Evolutionary conservation across 495 filamentous ascomycete species (phyloP), one percentile per base, ranked within the genome.

Genomic region (Neurospora hispaniola): DNA sequence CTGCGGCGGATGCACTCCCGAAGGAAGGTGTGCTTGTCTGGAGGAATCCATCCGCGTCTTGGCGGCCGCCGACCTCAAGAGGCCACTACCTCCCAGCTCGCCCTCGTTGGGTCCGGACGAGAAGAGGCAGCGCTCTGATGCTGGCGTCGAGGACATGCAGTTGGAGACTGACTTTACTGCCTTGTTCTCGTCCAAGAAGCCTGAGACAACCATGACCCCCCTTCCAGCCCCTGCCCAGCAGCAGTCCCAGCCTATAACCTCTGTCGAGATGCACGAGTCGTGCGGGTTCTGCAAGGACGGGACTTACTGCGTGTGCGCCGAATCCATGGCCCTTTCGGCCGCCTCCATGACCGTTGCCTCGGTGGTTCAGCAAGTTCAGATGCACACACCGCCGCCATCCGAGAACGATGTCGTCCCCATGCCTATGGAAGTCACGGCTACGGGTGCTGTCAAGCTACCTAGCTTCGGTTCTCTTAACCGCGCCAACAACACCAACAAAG

Each of bases 241-340:
- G 8, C 62, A 70, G 41, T 35, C 16, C 3, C 75, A 78, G 20
- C 71, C 78, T 31, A 75, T 82, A 72, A 39, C 71, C 6, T 73
- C 79, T 14, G 69, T 82, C 18, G 78, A 81, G 46, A 77, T 77
- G 6, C 76, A 79, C 66, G 93, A 96, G 69, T 87, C 90, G 11
- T 97, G 93, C 76, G 93, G 93, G n/a, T 96, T 96, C 83, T 97
- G 93, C 80, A 86, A 89, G 75, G 92, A 94, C 70, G 92, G 92
- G 18, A 93, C 90, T 1, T 91, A 92, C 75, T 97, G 93, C 78
- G 88, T 94, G 72, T 97, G 93, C 79, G 92, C 90, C 39, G 92
- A 95, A 71, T 86, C 92, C 78, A 74, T 78, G 71, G 87, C 54
- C 27, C 23, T 62, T 7, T 62, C 54, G 1, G 54, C 88, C 10